These are phyloP conservation scores for Exophiala calicioides DNA, from an alignment of 2,329 filamentous ascomycete species.

Conservation along the genomic window DNA sequence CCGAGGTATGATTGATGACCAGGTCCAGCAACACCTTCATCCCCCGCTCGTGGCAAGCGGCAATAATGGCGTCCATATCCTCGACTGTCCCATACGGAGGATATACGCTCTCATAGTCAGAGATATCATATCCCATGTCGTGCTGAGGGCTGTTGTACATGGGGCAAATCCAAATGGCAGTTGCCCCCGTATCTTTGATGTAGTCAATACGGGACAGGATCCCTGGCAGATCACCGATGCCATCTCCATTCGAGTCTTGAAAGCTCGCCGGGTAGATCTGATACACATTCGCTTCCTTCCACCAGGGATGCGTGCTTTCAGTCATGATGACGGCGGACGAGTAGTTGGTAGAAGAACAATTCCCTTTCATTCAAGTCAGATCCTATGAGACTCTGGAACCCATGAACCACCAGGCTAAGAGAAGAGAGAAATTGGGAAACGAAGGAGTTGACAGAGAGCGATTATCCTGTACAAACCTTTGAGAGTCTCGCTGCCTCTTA, in stretches of 20 bases:
- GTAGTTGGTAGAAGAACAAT: too few relatives aligned
- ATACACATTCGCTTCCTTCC: slow-evolving; percentile 41
- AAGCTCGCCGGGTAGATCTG: slow-evolving; percentile 35
- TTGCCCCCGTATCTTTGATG: slow-evolving; percentile 33
- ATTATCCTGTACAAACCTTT: too few relatives aligned
- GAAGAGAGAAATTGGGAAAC: too few relatives aligned
- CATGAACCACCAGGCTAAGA: too few relatives aligned
- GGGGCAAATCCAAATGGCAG: slow-evolving; percentile 47
- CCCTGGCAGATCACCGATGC: slow-evolving; percentile 35
- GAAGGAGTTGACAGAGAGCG: too few relatives aligned
- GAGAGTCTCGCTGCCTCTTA: too few relatives aligned
- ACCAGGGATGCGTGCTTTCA: slow-evolving; percentile 41
- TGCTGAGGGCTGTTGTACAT: slow-evolving; percentile 63
- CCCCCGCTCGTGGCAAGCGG: slow-evolving; percentile 59
- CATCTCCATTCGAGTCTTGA: slow-evolving; percentile 36
- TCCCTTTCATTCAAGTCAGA: too few relatives aligned
- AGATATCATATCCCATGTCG: slow-evolving; percentile 69
- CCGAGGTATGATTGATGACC: slow-evolving; percentile 74
- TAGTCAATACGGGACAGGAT: slow-evolving; percentile 35
- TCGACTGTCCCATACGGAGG: slow-evolving; percentile 64
- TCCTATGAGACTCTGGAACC: too few relatives aligned
- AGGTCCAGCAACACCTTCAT: slow-evolving; percentile 74
- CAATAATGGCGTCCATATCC: slow-evolving; percentile 64
- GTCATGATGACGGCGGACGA: too few relatives aligned
- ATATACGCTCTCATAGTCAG: slow-evolving; percentile 67